These are phyloP conservation scores for Aspergillus asperescens DNA, from an alignment of 495 filamentous ascomycete species.

Conservation along the genomic window DNA sequence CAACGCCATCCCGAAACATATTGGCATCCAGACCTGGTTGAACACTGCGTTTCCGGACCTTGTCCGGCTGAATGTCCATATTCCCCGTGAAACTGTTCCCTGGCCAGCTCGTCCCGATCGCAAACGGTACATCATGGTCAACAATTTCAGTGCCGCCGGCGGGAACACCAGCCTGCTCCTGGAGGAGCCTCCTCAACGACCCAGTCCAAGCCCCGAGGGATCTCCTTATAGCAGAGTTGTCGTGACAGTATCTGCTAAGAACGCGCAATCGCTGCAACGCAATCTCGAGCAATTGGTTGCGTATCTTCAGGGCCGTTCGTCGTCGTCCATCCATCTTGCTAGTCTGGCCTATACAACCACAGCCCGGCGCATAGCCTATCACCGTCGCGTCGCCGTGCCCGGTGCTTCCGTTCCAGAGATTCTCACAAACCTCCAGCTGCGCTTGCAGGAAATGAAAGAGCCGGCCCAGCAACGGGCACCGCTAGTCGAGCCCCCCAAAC, in stretches of 20 bases:
- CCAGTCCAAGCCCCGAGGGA: too few relatives aligned
- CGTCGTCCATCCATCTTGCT: neutral
- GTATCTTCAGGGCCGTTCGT: neutral
- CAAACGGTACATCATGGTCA: constrained; percentile 16
- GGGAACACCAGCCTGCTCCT: constrained; percentile 3
- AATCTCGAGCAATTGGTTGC: too few relatives aligned
- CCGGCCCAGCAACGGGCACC: too few relatives aligned
- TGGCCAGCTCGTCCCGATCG: neutral
- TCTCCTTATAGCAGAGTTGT: too few relatives aligned
- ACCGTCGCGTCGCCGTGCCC: neutral
- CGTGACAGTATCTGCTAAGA: too few relatives aligned
- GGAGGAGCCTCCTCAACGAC: constrained; percentile 3
- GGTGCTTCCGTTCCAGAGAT: neutral
- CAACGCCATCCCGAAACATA: constrained; percentile 27
- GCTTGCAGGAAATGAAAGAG: too few relatives aligned
- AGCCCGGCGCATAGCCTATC: constrained; percentile 15
- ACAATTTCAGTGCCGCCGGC: constrained; percentile 25
- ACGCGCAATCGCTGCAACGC: too few relatives aligned
- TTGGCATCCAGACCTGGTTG: constrained; percentile 33
- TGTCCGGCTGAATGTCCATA: constrained; percentile 2
- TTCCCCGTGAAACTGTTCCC: too few relatives aligned
- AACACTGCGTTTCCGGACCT: constrained; percentile 27
- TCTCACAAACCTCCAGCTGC: too few relatives aligned
- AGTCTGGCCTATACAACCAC: constrained; percentile 28
- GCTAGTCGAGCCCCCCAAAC: too few relatives aligned